Percentiles rank a stretch among this genome's conserved stretches.
Conservation (phyloP, 192 early-diverging fungal species). For the Coemansia sp. region DNA sequence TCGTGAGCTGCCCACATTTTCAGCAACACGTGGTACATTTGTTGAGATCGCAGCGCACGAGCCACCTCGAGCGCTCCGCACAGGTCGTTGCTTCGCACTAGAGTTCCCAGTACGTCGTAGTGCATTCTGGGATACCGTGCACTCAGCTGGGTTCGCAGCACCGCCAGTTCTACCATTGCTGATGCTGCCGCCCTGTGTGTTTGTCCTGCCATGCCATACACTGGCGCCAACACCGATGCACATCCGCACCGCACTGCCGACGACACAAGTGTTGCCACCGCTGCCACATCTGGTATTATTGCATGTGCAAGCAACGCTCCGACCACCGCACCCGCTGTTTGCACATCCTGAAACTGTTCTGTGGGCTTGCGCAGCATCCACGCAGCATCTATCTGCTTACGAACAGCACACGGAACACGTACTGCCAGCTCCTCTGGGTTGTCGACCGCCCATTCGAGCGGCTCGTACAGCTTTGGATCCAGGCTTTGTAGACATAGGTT, state of each 20-base stretch:
- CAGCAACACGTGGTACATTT: constrained; percentile 15
- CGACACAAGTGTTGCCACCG: constrained; percentile 14
- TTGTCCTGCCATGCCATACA: constrained; percentile 16
- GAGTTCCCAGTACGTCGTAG: constrained; percentile 19
- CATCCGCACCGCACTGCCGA: constrained; percentile 13
- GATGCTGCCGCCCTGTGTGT: neutral
- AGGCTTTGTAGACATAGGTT: neutral
- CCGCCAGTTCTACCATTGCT: constrained; percentile 1
- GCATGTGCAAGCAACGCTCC: neutral
- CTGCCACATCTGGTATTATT: constrained; percentile 12
- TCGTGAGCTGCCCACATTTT: constrained; percentile 16
- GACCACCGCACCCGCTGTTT: neutral
- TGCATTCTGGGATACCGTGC: constrained; percentile 20
- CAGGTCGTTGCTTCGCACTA: constrained; percentile 16
- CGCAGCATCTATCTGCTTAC: constrained; percentile 1
- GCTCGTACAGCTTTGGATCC: neutral
- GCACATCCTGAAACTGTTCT: constrained; percentile 9
- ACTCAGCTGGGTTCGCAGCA: constrained; percentile 1
- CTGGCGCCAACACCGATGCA: neutral
- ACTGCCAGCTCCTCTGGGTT: neutral
- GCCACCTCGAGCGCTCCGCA: constrained; percentile 7
- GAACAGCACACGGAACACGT: neutral
- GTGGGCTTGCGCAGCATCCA: constrained; percentile 32
- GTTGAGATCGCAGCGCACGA: constrained; percentile 3
- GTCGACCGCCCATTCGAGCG: constrained; percentile 1